Base-by-base conservation (phyloP, 2,329 filamentous ascomycete genomes). In the Clonostachys solani region DNA sequence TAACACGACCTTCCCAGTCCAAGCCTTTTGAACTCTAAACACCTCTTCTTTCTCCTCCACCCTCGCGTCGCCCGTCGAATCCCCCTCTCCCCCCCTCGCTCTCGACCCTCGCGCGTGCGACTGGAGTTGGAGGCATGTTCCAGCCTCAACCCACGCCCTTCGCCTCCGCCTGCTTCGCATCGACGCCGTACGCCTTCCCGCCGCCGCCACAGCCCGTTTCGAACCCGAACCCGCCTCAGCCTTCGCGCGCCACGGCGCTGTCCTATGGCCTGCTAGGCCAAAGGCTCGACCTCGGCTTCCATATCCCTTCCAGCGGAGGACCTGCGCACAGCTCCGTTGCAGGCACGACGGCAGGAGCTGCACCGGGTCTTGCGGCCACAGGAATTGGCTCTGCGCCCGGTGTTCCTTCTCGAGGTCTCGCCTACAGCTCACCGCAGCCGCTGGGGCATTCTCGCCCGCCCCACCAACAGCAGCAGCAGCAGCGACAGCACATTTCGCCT, bases 61-160 rank as follows among this genome's bases (percentile, higher is more conserved):
- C 23, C 23, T 29, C 23, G 23, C 23, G 23, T 29, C 23, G 23
- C 23, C 23, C 23, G 23, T 29, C 23, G 23, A 29, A 29, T 29
- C 10, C 23, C 23, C 23, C 10, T 9, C 10, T 9, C 10, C 23
- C 23, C 10, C 23, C 23, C 23, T 29, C 23, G 9, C 23, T 29
- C 23, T 29, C 23, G 23, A 29, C 23, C 23, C 23, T 29, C 23
- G 23, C 23, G 23, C 23, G 23, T 29, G 23, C 23, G 23, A 29
- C 23, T 29, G 23, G 23, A 29, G 23, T 29, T 10, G 23, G 40
- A 52, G 71, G 66, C 63, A 81, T 80, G 77, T 81, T 77, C 66
- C 72, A 78, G 62, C 72, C 77, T 58, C 73, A 78, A 55, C 67
- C 74, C 47, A 74, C 73, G 46, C 69, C 75, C 47, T 77, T 71